Evolutionary conservation across 2,329 filamentous ascomycete species (phyloP).

Genomic region (Harringtonia aguacate): DNA sequence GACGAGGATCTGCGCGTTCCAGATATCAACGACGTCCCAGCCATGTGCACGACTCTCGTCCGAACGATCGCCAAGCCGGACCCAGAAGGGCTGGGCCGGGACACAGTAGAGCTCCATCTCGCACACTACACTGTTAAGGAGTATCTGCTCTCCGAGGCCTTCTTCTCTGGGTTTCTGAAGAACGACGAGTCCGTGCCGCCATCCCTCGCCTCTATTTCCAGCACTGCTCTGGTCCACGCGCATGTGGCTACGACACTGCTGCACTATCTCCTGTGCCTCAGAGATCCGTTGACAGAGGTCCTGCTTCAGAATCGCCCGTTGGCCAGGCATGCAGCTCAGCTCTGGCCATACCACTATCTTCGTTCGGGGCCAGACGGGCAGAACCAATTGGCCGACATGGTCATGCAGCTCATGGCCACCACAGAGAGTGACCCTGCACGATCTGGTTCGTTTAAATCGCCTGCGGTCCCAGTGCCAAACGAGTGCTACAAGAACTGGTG

Average conservation of each 20-base stretch:
- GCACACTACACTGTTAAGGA: neutral
- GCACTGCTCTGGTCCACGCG: neutral
- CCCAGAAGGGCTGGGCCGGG: neutral
- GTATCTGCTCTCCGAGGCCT: neutral
- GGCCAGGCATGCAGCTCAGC: neutral
- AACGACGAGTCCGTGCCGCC: neutral
- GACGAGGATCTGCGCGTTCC: neutral
- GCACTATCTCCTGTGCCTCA: neutral
- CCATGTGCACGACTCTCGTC: conserved; percentile 1
- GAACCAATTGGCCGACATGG: neutral
- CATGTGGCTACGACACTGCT: neutral
- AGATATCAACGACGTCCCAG: neutral
- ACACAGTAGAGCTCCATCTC: neutral
- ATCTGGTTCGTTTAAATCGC: neutral
- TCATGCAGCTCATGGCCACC: neutral
- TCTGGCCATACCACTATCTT: neutral
- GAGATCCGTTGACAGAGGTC: neutral
- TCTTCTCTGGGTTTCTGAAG: neutral
- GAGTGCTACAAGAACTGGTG: neutral
- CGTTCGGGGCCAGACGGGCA: neutral
- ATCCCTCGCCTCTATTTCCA: neutral
- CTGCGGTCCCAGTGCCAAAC: neutral
- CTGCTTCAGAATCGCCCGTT: neutral
- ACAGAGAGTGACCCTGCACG: neutral
- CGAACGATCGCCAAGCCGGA: neutral